A percentile compares a stretch with the other conserved stretches of the same genome.
phyloP scores from a whole-genome alignment of 2,329 filamentous ascomycete species.

The Xylaria sp. region DNA sequence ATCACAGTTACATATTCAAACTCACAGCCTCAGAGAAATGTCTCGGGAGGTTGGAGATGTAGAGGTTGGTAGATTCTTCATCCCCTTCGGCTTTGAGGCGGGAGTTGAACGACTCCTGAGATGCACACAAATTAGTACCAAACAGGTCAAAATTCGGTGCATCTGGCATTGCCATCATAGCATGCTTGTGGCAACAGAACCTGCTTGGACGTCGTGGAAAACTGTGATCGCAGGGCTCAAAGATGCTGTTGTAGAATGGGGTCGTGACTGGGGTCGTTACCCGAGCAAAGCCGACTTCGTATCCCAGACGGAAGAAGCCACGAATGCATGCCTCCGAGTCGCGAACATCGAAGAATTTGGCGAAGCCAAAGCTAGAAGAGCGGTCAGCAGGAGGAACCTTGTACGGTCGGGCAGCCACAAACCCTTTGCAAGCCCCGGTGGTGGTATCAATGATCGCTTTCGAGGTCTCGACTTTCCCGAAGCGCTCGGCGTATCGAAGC shows the following conservation, averaged over 20 bases:
- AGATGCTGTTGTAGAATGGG: constrained; percentile 12
- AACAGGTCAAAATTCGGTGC: constrained; percentile 14
- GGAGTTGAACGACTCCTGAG: constrained; percentile 94
- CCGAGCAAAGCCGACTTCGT: constrained; percentile 96
- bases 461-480: constrained; percentile 92
- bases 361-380: constrained; percentile 83
- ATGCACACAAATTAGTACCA: constrained; percentile 32
- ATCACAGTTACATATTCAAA: constrained; percentile 24
- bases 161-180: constrained; percentile 26
- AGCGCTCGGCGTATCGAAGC: constrained; percentile 80
- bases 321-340: constrained; percentile 96
- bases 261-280: constrained; percentile 54
- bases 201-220: constrained; percentile 7
- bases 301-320: constrained; percentile 91
- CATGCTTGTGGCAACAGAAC: constrained; percentile 29
- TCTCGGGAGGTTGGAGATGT: constrained; percentile 96
- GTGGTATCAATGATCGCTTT: constrained; percentile 98
- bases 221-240: constrained; percentile 20
- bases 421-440: constrained; percentile 97
- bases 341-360: constrained; percentile 86
- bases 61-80: constrained; percentile 88
- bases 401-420: constrained; percentile 40
- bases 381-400: constrained; percentile 37
- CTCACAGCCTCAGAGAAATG: constrained; percentile 87
- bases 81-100: constrained; percentile 97